Conservation (phyloP, 257 asterid species). For the Lycium barbarum region DNA sequence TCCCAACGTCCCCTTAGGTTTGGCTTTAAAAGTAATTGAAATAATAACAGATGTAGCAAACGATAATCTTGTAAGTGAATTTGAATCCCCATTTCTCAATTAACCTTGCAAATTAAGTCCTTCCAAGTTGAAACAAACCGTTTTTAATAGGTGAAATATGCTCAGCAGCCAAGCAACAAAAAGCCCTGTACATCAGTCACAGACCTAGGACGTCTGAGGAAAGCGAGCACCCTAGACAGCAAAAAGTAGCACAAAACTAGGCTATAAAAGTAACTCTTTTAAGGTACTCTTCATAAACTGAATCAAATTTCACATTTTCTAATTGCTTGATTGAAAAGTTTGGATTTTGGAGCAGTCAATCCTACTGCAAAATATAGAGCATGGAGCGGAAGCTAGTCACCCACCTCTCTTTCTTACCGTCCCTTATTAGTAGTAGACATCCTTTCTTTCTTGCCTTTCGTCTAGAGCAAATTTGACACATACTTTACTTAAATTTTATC, state of each 20-base stretch:
- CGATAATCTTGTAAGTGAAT: background rate
- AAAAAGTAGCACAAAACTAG: background rate
- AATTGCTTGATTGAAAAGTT: background rate
- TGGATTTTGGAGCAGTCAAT: background rate
- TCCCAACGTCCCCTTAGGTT: background rate
- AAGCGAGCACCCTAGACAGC: background rate
- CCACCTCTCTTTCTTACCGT: background rate
- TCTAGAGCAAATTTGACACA: background rate
- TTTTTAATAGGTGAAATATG: background rate
- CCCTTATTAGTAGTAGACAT: background rate
- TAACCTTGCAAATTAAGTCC: conserved; percentile 15
- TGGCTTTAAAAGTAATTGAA: background rate
- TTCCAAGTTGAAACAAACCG: background rate
- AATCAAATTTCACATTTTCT: background rate
- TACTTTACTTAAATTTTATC: background rate
- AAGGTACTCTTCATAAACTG: background rate
- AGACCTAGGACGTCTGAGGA: background rate
- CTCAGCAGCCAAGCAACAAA: background rate
- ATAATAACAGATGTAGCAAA: background rate
- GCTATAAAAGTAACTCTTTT: background rate
- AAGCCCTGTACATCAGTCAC: background rate
- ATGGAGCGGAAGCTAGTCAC: background rate
- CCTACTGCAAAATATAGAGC: background rate
- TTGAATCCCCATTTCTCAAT: background rate
- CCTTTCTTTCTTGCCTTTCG: background rate